Conservation (phyloP, 495 filamentous ascomycete genomes). For the Hyaloscypha finlandica region DNA sequence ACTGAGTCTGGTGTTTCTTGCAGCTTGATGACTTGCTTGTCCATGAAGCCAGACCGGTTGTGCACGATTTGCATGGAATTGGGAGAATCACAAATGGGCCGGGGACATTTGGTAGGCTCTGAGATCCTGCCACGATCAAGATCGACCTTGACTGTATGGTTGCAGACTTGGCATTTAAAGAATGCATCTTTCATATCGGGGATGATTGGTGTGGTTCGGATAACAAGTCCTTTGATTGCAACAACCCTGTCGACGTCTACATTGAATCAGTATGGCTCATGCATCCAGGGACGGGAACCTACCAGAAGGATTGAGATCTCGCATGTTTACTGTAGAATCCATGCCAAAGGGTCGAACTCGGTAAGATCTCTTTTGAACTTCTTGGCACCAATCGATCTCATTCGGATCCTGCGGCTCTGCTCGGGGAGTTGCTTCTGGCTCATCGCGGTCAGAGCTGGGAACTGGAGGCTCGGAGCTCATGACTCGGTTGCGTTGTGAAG, state of each 20-base stretch:
- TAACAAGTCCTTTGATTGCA: constrained; percentile 94
- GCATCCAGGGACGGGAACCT: constrained; percentile 49
- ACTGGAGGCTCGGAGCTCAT: constrained; percentile 72
- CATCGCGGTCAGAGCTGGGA: constrained; percentile 71
- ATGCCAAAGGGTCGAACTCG: constrained; percentile 90
- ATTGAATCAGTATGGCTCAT: constrained; percentile 1
- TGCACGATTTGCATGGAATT: constrained; percentile 99
- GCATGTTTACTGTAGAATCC: constrained; percentile 84
- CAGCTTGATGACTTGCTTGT: constrained; percentile 98
- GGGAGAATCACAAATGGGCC: constrained; percentile 75
- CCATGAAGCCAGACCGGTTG: constrained; percentile 91
- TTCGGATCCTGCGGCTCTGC: constrained; percentile 31
- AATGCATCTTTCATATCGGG: constrained; percentile 96
- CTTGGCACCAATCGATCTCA: constrained; percentile 58
- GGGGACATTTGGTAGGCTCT: constrained; percentile 88
- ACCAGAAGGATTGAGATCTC: constrained; percentile 80
- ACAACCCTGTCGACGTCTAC: constrained; percentile 94
- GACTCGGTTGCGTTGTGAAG: constrained; percentile 35
- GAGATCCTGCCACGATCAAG: constrained; percentile 95
- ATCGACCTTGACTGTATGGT: constrained; percentile 84
- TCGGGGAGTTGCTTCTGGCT: constrained; percentile 43
- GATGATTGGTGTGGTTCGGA: constrained; percentile 92
- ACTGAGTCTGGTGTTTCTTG: constrained; percentile 96
- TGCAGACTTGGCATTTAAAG: constrained; percentile 92
- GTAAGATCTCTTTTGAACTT: constrained; percentile 53